Evolutionary conservation across 1,284 basidiomycete species (phyloP).

Genomic region (Coriolopsis trogii): DNA sequence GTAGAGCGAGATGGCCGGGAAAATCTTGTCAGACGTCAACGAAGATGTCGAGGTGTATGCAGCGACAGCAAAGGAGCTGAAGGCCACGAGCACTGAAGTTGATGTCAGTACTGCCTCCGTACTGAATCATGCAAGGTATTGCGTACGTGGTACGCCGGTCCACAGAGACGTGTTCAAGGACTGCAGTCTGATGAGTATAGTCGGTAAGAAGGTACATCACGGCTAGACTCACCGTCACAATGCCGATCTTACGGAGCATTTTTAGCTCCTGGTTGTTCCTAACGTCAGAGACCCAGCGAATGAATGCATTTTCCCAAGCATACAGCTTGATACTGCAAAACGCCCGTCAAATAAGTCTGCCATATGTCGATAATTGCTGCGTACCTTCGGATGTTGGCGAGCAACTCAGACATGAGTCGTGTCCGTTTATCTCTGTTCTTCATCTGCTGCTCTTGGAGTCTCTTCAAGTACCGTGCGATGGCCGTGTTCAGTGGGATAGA

Average conservation of each 20-base stretch:
- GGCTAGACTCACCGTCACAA: constrained; percentile 56
- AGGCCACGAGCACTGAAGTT: constrained; percentile 74
- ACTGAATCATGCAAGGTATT: constrained; percentile 7
- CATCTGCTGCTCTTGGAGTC: constrained; percentile 88
- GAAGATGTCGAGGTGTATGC: constrained; percentile 70
- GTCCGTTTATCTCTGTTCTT: constrained; percentile 84
- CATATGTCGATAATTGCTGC: not conserved
- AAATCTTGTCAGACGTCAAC: constrained; percentile 90
- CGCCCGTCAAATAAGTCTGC: not conserved
- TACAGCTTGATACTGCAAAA: constrained; percentile 74
- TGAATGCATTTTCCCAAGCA: constrained; percentile 90
- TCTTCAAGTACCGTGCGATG: constrained; percentile 78
- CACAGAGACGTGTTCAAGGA: constrained; percentile 65
- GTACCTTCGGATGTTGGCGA: constrained; percentile 88
- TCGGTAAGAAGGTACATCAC: not conserved
- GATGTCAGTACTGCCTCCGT: not conserved
- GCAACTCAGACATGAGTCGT: constrained; percentile 78
- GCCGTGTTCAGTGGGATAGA: constrained; percentile 81
- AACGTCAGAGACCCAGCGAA: constrained; percentile 71
- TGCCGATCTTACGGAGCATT: constrained; percentile 82
- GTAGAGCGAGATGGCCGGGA: constrained; percentile 93
- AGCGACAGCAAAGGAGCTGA: constrained; percentile 86
- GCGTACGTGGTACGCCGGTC: constrained; percentile 63
- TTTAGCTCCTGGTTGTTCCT: constrained; percentile 86
- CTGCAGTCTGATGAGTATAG: constrained; percentile 33